Evolutionary conservation across 1,284 basidiomycete species (phyloP).

Genomic region (Cryptococcus jaspeensis): DNA sequence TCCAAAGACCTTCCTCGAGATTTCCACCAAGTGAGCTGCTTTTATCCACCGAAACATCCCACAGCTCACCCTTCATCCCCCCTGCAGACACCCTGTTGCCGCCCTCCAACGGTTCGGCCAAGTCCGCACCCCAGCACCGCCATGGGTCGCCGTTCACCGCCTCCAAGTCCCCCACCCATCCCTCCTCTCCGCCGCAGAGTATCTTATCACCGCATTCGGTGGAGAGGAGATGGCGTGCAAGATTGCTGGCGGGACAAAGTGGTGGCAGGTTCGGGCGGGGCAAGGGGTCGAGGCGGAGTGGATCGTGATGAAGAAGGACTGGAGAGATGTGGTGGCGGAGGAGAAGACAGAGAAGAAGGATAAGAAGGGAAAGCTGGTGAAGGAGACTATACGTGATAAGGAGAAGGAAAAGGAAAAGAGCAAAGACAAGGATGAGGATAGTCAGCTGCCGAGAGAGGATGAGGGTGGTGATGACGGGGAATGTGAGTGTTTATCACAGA

Average conservation of each 20-base stretch:
- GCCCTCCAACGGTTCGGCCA: slow-evolving; percentile 83
- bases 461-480: slow-evolving; percentile 9
- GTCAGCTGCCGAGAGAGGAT: no score
- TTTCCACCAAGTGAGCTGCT: slow-evolving; percentile 53
- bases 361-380: slow-evolving; percentile 8
- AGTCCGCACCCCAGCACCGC: slow-evolving; percentile 79
- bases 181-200: slow-evolving; percentile 73
- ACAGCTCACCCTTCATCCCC: background rate
- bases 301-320: slow-evolving; percentile 66
- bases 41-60: background rate
- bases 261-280: slow-evolving; percentile 92
- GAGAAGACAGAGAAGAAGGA: slow-evolving; percentile 26
- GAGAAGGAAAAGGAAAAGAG: background rate
- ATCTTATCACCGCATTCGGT: slow-evolving; percentile 78
- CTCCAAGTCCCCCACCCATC: slow-evolving; percentile 63
- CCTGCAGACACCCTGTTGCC: slow-evolving; percentile 68
- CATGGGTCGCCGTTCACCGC: slow-evolving; percentile 78
- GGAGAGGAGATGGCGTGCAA: slow-evolving; percentile 71
- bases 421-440: slow-evolving; percentile 2
- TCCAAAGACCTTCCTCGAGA: slow-evolving; percentile 61
- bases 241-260: slow-evolving; percentile 84
- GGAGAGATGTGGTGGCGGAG: slow-evolving; percentile 37
- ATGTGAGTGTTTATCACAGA: slow-evolving; percentile 22
- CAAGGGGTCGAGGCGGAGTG: slow-evolving; percentile 82
- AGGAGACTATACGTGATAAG: slow-evolving; percentile 11